Conservation (phyloP, 352 stramenopile genomes). For the Phytophthora brassicae region DNA sequence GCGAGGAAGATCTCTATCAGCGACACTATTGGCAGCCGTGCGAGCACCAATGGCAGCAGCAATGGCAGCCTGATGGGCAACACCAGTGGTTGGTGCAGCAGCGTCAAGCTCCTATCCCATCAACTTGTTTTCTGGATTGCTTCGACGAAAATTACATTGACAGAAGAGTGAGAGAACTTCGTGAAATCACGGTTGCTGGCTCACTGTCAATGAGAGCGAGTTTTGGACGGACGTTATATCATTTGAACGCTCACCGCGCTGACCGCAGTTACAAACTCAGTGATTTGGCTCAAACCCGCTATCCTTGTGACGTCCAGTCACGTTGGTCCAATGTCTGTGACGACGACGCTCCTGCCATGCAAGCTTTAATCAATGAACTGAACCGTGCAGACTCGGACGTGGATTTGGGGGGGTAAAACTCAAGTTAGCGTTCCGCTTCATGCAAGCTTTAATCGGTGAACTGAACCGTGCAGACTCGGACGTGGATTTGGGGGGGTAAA, state of each 20-base stretch:
- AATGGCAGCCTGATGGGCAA: not conserved
- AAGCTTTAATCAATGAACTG: constrained; percentile 1
- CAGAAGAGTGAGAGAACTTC: not conserved
- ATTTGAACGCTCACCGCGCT: not conserved
- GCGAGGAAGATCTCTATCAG: not conserved
- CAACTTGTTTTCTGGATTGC: not conserved
- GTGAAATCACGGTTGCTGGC: not conserved
- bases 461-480: not conserved
- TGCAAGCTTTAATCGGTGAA: not conserved
- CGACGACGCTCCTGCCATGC: not conserved
- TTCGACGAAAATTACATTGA: constrained; percentile 3
- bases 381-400: not conserved
- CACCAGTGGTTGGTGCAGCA: not conserved
- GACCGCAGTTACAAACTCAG: not conserved
- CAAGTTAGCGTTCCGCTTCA: too few species aligned
- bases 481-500: not conserved
- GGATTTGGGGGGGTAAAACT: not conserved
- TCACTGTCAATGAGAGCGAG: not conserved
- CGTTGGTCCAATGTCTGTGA: constrained; percentile 9
- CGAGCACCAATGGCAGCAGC: not conserved
- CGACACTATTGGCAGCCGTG: not conserved
- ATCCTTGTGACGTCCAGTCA: not conserved
- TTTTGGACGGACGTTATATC: constrained; percentile 3
- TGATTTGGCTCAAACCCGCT: not conserved
- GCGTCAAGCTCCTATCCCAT: not conserved